These are phyloP conservation scores for Fraxinus xanthoxyloides DNA, from an alignment of 305 asterid species.

Conservation along the genomic window DNA sequence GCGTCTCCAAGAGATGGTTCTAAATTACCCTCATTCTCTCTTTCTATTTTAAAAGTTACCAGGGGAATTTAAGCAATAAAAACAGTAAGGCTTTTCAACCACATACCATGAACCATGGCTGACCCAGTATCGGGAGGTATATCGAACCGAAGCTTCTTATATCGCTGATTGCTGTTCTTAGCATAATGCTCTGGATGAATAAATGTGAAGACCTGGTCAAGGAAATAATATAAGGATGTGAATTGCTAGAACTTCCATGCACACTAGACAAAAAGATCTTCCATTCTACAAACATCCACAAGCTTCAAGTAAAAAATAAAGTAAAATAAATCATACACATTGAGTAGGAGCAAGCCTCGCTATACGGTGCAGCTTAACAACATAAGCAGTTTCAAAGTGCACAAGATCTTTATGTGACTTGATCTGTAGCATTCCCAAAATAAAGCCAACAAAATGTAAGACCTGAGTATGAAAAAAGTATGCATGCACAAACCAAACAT, in stretches of 20 bases:
- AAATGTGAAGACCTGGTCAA: conserved; percentile 78
- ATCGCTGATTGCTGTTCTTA: conserved; percentile 69
- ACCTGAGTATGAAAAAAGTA: not conserved
- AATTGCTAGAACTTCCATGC: conserved; percentile 17
- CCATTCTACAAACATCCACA: conserved; percentile 14
- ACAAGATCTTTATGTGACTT: conserved; percentile 88
- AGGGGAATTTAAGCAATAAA: not conserved
- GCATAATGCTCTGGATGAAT: conserved; percentile 70
- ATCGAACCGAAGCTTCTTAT: conserved; percentile 68
- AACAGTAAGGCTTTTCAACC: conserved; percentile 3
- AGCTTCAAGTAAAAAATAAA: conserved; percentile 36
- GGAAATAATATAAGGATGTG: conserved; percentile 24
- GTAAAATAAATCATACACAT: conserved; percentile 56
- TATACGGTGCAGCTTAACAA: conserved; percentile 92
- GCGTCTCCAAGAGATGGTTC: not conserved
- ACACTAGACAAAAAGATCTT: conserved; percentile 4
- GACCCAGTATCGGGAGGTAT: conserved; percentile 80
- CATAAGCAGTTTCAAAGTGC: conserved; percentile 98
- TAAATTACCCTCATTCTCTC: not conserved
- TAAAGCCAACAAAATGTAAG: conserved; percentile 6
- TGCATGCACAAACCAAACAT: conserved; percentile 10
- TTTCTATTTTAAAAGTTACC: not conserved
- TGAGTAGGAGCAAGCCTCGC: conserved; percentile 85
- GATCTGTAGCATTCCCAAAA: conserved; percentile 51
- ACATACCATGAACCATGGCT: conserved; percentile 83